These are phyloP conservation scores for Chlamydomonas eustigma DNA, from an alignment of 139 green algal species.

Conservation along the genomic window DNA sequence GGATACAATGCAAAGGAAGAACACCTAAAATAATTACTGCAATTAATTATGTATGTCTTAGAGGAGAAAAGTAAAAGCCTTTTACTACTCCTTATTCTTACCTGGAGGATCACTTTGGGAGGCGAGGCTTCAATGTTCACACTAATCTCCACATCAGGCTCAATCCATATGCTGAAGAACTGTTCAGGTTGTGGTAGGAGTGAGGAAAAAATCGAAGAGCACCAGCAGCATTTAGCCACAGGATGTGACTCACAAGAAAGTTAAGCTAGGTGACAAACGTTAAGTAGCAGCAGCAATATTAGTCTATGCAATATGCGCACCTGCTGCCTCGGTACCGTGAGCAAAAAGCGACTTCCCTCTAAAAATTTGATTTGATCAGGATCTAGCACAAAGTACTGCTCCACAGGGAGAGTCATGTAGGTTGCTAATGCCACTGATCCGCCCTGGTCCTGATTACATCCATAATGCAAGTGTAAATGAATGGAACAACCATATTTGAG, in stretches of 20 bases:
- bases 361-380: slow-evolving; percentile 51
- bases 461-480: neutral
- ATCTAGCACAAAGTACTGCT: slow-evolving; percentile 67
- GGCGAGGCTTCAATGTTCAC: neutral
- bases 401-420: slow-evolving; percentile 50
- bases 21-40: no score
- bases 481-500: neutral
- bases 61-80: no score
- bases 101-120: neutral
- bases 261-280: neutral
- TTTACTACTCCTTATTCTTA: no score
- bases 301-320: neutral
- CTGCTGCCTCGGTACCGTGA: slow-evolving; percentile 35
- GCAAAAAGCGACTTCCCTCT: slow-evolving; percentile 44
- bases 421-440: slow-evolving; percentile 21
- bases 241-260: neutral
- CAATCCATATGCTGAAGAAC: slow-evolving; percentile 58
- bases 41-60: no score
- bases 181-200: neutral
- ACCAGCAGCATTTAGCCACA: no score
- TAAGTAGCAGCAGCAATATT: neutral
- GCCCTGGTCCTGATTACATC: neutral
- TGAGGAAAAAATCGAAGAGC: no score
- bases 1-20: no score
- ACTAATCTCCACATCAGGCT: slow-evolving; percentile 54